Conservation (phyloP, 108 stramenopile genomes). For the Nannochloropsis salina region DNA sequence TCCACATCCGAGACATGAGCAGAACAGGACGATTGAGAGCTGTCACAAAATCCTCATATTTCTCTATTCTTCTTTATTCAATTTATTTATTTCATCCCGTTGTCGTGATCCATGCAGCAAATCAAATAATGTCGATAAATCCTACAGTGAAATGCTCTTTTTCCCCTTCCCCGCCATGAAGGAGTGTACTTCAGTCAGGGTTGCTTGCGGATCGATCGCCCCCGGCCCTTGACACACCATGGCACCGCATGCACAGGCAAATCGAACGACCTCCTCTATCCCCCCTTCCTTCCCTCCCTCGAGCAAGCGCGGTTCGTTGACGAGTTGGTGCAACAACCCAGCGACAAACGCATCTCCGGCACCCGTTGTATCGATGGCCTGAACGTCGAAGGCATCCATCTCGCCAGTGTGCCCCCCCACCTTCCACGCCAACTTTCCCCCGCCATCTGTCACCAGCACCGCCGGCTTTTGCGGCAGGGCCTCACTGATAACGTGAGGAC, state of each 20-base stretch:
- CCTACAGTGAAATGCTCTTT: neutral
- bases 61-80: neutral
- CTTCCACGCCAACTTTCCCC: constrained; percentile 28
- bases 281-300: constrained; percentile 17
- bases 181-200: constrained; percentile 20
- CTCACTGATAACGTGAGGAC: constrained; percentile 27
- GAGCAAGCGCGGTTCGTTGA: neutral
- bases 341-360: constrained; percentile 48
- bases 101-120: too few relatives aligned
- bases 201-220: constrained; percentile 36
- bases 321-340: constrained; percentile 31
- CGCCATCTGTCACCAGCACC: constrained; percentile 41
- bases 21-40: too few relatives aligned
- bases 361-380: constrained; percentile 41
- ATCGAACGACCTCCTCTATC: constrained; percentile 29
- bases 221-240: constrained; percentile 37
- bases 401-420: constrained; percentile 31
- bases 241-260: constrained; percentile 42
- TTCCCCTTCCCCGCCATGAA: constrained; percentile 20
- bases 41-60: too few relatives aligned
- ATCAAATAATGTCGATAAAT: too few relatives aligned
- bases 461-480: constrained; percentile 4
- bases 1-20: too few relatives aligned
- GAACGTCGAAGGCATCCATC: constrained; percentile 28
- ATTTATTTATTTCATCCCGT: neutral